Evolutionary conservation across 352 stramenopile genomes (phyloP).

Genomic region (Phytophthora fragariae): DNA sequence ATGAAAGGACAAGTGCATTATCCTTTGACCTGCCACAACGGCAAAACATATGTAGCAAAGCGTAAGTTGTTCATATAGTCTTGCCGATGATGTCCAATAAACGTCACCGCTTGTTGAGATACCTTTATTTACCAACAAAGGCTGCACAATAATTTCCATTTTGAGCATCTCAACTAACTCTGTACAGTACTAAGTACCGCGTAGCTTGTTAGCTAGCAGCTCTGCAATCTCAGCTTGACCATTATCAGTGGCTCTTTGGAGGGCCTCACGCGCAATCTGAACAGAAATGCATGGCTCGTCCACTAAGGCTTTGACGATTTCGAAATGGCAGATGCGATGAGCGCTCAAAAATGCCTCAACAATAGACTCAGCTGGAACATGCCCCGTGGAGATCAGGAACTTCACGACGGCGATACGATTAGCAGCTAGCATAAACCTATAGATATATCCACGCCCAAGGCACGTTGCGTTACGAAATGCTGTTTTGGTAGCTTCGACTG

Average conservation of each 20-base stretch:
- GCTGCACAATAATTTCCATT: too few relatives aligned
- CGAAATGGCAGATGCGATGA: background rate
- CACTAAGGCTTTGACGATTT: background rate
- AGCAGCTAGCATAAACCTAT: background rate
- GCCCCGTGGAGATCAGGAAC: background rate
- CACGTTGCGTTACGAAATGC: slow-evolving; percentile 6
- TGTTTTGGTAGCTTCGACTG: background rate
- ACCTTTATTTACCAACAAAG: too few relatives aligned
- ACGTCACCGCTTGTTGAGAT: too few relatives aligned
- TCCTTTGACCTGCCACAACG: too few relatives aligned
- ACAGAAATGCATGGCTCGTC: background rate
- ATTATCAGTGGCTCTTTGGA: background rate
- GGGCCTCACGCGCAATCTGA: background rate
- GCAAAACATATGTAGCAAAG: too few relatives aligned
- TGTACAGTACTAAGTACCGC: too few relatives aligned
- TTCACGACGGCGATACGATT: slow-evolving; percentile 1
- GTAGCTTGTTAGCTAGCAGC: background rate
- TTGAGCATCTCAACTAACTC: too few relatives aligned
- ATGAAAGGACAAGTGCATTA: too few relatives aligned
- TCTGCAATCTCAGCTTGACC: background rate
- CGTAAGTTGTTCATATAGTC: too few relatives aligned
- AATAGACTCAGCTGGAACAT: slow-evolving; percentile 1
- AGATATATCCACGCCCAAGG: background rate
- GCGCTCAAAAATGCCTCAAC: background rate
- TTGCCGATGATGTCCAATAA: too few relatives aligned